Base-by-base conservation (phyloP, 148 eudicot species). In the Persicaria maculosa region DNA sequence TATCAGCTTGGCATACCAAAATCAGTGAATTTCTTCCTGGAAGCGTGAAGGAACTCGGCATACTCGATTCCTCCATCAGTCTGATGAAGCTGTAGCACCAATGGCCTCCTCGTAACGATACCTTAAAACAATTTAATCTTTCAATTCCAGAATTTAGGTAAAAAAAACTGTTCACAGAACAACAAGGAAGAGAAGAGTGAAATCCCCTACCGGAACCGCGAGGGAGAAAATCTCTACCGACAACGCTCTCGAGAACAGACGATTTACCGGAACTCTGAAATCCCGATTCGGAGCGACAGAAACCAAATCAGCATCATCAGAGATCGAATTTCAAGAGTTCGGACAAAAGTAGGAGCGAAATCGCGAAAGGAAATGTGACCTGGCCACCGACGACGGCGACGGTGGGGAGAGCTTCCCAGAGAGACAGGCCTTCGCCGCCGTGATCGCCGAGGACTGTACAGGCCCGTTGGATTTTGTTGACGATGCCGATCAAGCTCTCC, bases 351-450 rank as follows among this genome's bases (percentile, higher is more conserved):
- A 52, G 57, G 4, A 9, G 57, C 11, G 57, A 16, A 55, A 59
- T 17, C 1, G 19, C 47, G 25, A 7, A 45, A 50, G 65, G 4
- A 47, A 36, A 52, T 16, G 57, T 10, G 61, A 88, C 92, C 92
- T 88, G 92, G 16, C 92, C 92, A 50, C 92, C 92, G 71, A 88
- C 92, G 22, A 88, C 92, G 72, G 89, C 92, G 48, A 88, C 90
- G 19, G 92, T 83, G 55, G 92, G 92, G 14, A 88, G 88, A 69
- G 92, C 88, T 12, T 88, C 92, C 92, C 92, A 88, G 15, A 88
- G 88, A 68, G 92, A 88, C 5, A 85, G 81, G 59, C 19, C 58
- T 20, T 25, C 90, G 61, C 88, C 90, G 19, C 92, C 92, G 70
- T 86, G 78, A 71, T 88, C 92, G 90, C 40, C 40, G 40, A 31